A percentile compares a stretch with the other conserved stretches of the same genome.
Conservation (phyloP, 148 eudicot species). For the Cornus controversa region DNA sequence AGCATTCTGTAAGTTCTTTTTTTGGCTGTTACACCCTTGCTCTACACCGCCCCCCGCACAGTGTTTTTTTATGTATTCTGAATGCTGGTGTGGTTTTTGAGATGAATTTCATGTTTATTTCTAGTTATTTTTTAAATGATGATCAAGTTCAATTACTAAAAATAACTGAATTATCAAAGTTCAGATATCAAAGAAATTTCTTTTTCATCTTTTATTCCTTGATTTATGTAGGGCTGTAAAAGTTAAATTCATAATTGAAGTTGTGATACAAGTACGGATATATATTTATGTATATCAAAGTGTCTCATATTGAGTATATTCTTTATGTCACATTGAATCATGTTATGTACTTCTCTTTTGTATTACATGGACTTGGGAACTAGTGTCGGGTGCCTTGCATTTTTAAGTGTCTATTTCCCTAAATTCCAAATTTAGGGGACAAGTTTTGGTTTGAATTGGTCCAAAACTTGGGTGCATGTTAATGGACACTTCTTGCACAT, state of each 20-base stretch:
- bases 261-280: background rate
- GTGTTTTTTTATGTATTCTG: background rate
- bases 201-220: background rate
- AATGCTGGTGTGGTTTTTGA: background rate
- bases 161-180: background rate
- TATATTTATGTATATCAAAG: background rate
- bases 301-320: background rate
- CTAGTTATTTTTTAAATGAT: slow-evolving; percentile 1
- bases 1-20: slow-evolving; percentile 4
- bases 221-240: background rate
- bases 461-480: too few species aligned
- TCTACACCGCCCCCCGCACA: background rate
- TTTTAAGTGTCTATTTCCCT: too few species aligned
- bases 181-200: background rate
- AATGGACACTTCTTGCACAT: too few species aligned
- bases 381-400: too few species aligned
- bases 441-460: too few species aligned
- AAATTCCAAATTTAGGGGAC: too few species aligned
- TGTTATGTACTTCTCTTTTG: too few species aligned
- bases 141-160: background rate
- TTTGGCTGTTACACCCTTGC: background rate
- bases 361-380: too few species aligned
- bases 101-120: slow-evolving; percentile 4
- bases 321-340: background rate
- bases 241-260: background rate